phyloP scores from a whole-genome alignment of 2,329 filamentous ascomycete species.

The Metarhizium rileyi region DNA sequence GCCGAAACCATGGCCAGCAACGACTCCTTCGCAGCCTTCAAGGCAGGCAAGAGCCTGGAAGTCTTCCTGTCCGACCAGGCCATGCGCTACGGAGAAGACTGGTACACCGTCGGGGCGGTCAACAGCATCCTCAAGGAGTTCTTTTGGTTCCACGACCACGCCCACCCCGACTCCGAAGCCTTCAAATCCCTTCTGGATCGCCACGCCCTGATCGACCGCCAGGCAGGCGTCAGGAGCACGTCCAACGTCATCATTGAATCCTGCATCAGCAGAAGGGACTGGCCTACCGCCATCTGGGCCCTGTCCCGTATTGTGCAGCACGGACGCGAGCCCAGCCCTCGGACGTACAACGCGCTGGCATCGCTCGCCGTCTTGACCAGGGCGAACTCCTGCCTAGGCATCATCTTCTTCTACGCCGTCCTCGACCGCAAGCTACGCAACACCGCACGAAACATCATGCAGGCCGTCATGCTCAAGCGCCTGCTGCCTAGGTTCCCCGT shows the following conservation, averaged over 20 bases:
- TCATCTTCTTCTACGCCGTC: slow-evolving; percentile 23
- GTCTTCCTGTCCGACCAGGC: slow-evolving; percentile 31
- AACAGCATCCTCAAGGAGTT: slow-evolving; percentile 33
- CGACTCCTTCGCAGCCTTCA: slow-evolving; percentile 33
- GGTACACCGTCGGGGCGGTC: slow-evolving; percentile 28
- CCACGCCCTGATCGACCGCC: slow-evolving; percentile 13
- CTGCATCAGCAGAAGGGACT: slow-evolving; percentile 18
- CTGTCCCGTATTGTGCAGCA: slow-evolving; percentile 15
- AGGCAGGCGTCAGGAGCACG: slow-evolving; percentile 19
- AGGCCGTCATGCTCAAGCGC: slow-evolving; percentile 16
- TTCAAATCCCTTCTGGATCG: slow-evolving; percentile 18
- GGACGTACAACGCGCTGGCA: slow-evolving; percentile 29
- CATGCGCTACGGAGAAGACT: slow-evolving; percentile 34
- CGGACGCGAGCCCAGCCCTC: slow-evolving; percentile 16
- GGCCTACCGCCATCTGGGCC: slow-evolving; percentile 22
- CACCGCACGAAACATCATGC: slow-evolving; percentile 15
- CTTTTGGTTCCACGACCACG: slow-evolving; percentile 25
- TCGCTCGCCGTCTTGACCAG: slow-evolving; percentile 23
- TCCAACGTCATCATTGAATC: slow-evolving; percentile 29
- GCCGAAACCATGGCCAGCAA: slow-evolving; percentile 32
- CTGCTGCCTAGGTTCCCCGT: slow-evolving; percentile 17
- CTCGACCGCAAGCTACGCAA: slow-evolving; percentile 20
- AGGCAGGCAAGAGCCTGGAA: slow-evolving; percentile 21
- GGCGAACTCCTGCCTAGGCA: slow-evolving; percentile 20
- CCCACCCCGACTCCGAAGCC: slow-evolving; percentile 15